phyloP scores from a whole-genome alignment of 495 filamentous ascomycete species.

The Platismatia glauca region DNA sequence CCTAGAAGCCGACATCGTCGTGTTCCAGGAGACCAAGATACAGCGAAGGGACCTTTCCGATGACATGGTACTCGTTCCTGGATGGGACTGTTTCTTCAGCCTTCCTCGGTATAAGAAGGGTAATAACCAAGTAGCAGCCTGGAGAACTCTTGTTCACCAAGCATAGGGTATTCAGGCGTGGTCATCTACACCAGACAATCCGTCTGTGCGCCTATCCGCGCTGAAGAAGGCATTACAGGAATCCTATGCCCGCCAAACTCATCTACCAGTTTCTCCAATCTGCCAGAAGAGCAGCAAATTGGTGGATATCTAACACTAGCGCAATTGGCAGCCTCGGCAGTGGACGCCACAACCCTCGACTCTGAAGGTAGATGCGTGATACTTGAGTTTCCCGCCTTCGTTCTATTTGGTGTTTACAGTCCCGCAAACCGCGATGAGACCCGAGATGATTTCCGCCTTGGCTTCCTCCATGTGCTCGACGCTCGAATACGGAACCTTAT shows the following conservation, averaged over 20 bases:
- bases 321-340: slow-evolving; percentile 50
- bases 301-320: slow-evolving; percentile 75
- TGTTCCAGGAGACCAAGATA: slow-evolving; percentile 95
- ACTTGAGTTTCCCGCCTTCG: slow-evolving; percentile 93
- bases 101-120: slow-evolving; percentile 90
- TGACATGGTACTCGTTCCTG: slow-evolving; percentile 91
- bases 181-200: slow-evolving; percentile 91
- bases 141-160: slow-evolving; percentile 10
- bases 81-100: slow-evolving; percentile 96
- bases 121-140: slow-evolving; percentile 25
- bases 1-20: slow-evolving; percentile 84
- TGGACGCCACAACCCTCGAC: slow-evolving; percentile 68
- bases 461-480: slow-evolving; percentile 72
- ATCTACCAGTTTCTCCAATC: slow-evolving; percentile 61
- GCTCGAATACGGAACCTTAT: slow-evolving; percentile 74
- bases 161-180: slow-evolving; percentile 86
- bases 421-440: slow-evolving; percentile 80
- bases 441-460: slow-evolving; percentile 73
- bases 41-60: slow-evolving; percentile 87
- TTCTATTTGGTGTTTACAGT: slow-evolving; percentile 82
- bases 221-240: slow-evolving; percentile 89
- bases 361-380: slow-evolving; percentile 87
- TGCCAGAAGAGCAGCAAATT: slow-evolving; percentile 71
- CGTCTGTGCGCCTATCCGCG: slow-evolving; percentile 77
- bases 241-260: slow-evolving; percentile 69